Base-by-base conservation (phyloP, 2,329 filamentous ascomycete genomes). In the Fusarium circinatum region DNA sequence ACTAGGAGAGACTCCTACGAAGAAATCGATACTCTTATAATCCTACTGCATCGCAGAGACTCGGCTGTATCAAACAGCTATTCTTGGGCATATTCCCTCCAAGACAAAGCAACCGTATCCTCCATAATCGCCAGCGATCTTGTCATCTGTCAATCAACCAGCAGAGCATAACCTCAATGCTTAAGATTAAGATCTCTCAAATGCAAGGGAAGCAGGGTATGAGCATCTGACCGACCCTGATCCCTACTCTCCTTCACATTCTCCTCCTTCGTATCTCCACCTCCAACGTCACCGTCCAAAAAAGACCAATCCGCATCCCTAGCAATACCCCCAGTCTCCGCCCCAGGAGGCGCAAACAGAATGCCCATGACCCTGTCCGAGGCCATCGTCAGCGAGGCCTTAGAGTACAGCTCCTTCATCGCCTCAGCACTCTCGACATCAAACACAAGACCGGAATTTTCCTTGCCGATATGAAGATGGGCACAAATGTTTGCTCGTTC, bases 261-360 rank as follows among this genome's bases (percentile, higher is more conserved):
- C 14, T 39, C 18, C 18, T n/a, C 24, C 28, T 49, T 32, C 28
- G 4, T 14, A 13, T 18, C 10, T 18, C 6, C 4, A 15, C 24
- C 34, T 22, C 24, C 24, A 30, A n/a, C 18, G 6, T 24, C 63
- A 17, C n/a, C 24, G 12, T 18, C 8, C 13, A 75, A 24, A 6
- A 68, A 60, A 4, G 58, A 30, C 72, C 71, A 75, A n/a, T 69
- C 26, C 2, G 62, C 45, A 17, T 73, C 57, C 10, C 30, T n/a
- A 4, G 49, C 22, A 12, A 28, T 9, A 0, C 52, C 56, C 1
- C 34, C 55, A 22, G 30, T 36, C 3, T 42, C 54, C 1, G 7
- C 38, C 1, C 6, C 13, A 9, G 64, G 45, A 14, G 72, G 68
- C 2, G 58, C 54, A 61, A 75, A 75, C 39, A 74, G 26, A 24